A percentile compares a stretch with the other conserved stretches of the same genome.
These are phyloP conservation scores for Aureobasidium sp. DNA, from an alignment of 2,329 filamentous ascomycete species.

Conservation along the genomic window DNA sequence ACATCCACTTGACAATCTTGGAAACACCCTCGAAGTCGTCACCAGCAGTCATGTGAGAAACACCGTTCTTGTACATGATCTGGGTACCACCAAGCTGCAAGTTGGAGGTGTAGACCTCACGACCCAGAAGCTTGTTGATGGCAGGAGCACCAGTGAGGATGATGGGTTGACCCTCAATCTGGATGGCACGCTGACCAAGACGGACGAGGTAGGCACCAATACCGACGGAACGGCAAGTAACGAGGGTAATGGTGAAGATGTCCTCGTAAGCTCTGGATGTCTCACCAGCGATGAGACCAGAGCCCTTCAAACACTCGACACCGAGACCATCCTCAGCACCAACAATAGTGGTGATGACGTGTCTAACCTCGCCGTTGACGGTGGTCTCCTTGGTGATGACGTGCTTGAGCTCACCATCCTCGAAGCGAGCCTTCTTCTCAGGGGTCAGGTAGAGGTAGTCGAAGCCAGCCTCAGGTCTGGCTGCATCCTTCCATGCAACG, in stretches of 20 bases:
- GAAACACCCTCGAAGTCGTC: constrained; percentile 97
- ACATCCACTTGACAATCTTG: constrained; percentile 97
- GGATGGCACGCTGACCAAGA: constrained; percentile 94
- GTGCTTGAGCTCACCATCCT: constrained; percentile 64
- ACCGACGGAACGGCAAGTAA: constrained; percentile 97
- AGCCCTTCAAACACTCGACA: constrained; percentile 94
- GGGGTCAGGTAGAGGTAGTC: constrained; percentile 93
- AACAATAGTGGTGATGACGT: constrained; percentile 90
- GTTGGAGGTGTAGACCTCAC: constrained; percentile 98
- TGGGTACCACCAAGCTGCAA: constrained; percentile 99
- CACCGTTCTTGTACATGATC: constrained; percentile 99
- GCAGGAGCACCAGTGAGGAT: constrained; percentile 96
- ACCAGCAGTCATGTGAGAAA: constrained; percentile 95
- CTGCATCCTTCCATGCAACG: constrained; percentile 86
- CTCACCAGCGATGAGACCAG: constrained; percentile 94
- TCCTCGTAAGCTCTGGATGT: constrained; percentile 97
- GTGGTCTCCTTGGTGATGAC: constrained; percentile 83
- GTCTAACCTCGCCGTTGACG: constrained; percentile 80
- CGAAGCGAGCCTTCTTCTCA: constrained; percentile 78
- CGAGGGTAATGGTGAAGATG: constrained; percentile 95
- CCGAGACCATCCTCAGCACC: constrained; percentile 92
- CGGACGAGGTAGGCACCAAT: constrained; percentile 98
- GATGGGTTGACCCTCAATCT: constrained; percentile 97
- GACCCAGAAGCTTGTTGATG: constrained; percentile 95
- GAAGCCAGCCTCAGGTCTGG: constrained; percentile 80